Conservation (phyloP, 768 basidiomycete genomes). For the Tubosaeta sp. region DNA sequence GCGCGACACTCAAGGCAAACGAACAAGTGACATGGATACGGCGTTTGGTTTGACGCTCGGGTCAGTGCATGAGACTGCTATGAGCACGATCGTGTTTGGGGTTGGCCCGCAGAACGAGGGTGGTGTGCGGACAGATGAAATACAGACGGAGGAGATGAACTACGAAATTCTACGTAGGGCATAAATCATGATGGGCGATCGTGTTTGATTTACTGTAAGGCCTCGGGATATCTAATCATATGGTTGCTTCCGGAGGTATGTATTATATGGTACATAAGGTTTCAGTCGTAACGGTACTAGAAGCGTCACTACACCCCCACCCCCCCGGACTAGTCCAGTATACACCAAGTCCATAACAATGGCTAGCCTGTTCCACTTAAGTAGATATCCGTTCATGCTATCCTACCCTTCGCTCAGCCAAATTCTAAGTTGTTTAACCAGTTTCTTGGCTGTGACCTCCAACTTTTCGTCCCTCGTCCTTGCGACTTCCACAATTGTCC, state of each 20-base stretch:
- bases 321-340: neutral
- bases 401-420: constrained; percentile 34
- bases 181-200: neutral
- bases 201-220: no score
- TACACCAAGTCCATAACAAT: neutral
- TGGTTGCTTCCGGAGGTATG: neutral
- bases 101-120: neutral
- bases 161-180: neutral
- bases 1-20: neutral
- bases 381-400: neutral
- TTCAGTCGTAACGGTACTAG: neutral
- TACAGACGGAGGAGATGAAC: neutral
- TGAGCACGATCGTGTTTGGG: neutral
- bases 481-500: constrained; percentile 53
- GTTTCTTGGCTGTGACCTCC: constrained; percentile 49
- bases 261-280: neutral
- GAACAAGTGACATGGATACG: neutral
- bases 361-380: neutral
- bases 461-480: constrained; percentile 51
- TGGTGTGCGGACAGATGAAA: neutral
- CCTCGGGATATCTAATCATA: no score
- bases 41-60: neutral
- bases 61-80: neutral
- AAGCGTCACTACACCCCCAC: neutral
- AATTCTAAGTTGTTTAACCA: constrained; percentile 45